Base-by-base conservation (phyloP, 2,329 filamentous ascomycete genomes). In the Aciculosporium take region DNA sequence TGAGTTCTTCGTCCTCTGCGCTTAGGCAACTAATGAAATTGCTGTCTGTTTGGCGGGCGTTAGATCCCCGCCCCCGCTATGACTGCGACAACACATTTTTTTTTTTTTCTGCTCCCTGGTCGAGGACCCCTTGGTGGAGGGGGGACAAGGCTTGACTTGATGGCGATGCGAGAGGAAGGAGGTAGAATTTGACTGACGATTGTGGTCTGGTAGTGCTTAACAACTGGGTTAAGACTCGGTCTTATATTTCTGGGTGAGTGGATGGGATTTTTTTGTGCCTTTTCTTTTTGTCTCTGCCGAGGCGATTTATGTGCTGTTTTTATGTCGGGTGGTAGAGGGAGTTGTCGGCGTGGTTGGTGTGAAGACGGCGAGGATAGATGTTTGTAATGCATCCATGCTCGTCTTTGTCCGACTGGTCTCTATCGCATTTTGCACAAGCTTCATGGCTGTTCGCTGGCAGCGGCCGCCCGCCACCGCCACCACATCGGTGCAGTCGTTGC, bases 221-320 rank as follows among this genome's bases (percentile, higher is more conserved):
- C 69, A 71, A 66, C 67, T 83, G 75, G 75, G 67, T 80, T 56
- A 69, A 69, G 59, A 82, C 78, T 56, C 76, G 79, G 58, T 83
- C 77, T 66, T 88, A 88, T 69, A 77, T 88, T 56, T 67, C 79
- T 67, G 83, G 83, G 82, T 87, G 79, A 62, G 82, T 43, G 25
- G 9, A 18, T n/a, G 5, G 9, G 5, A 7, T 18, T 31, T 9
- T 3, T 18, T 15, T n/a, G 20, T 18, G 15, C 31, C 17, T 18
- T 33, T 34, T 27, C 31, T 27, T 34, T 31, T 15, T 10, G 27
- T 23, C 18, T 8, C 12, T 17, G n/a, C 6, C 10, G 17, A 15
- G 12, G 17, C 36, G 21, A 29, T 13, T 30, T 29, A 23, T 5
- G 20, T 21, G 27, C 20, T 24, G 37, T 18, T 31, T 13, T 7